A percentile compares a stretch with the other conserved stretches of the same genome.
phyloP scores from a whole-genome alignment of 1,284 basidiomycete species.

The Malassezia sp. region DNA sequence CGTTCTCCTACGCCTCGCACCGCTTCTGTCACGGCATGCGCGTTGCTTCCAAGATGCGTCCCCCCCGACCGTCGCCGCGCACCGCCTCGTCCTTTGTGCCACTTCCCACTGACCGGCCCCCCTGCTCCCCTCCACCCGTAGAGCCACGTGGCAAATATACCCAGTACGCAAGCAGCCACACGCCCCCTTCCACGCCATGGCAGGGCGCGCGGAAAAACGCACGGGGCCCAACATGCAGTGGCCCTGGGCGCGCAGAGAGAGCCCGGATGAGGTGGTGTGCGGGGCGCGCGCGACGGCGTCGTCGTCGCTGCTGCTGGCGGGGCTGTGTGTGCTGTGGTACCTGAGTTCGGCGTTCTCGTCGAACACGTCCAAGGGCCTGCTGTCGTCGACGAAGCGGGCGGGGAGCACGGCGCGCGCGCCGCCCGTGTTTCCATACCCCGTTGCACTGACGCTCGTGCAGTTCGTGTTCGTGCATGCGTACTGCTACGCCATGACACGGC shows the following conservation, averaged over 20 bases:
- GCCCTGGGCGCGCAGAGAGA: neutral
- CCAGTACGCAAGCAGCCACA: no score
- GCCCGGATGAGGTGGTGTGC: neutral
- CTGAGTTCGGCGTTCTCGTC: conserved; percentile 69
- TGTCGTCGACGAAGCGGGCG: conserved; percentile 43
- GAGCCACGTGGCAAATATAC: no score
- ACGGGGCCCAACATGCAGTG: no score
- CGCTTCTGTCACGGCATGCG: no score
- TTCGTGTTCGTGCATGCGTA: conserved; percentile 84
- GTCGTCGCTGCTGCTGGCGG: conserved; percentile 22
- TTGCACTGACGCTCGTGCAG: conserved; percentile 92
- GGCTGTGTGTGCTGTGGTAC: conserved; percentile 44
- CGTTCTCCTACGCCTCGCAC: no score
- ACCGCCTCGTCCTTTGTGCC: no score
- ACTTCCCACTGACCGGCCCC: no score
- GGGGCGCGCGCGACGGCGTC: conserved; percentile 3
- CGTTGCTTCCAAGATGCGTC: no score
- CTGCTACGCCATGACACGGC: conserved; percentile 55
- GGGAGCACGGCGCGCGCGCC: conserved; percentile 7
- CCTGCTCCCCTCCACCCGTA: no score
- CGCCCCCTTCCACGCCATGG: no score
- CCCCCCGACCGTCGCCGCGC: no score
- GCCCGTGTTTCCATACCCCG: conserved; percentile 65
- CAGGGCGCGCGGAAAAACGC: neutral
- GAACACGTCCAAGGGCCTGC: conserved; percentile 77